Evolutionary conservation across 140 eudicot genomes (phyloP).

Genomic region (Flaveria floridana): DNA sequence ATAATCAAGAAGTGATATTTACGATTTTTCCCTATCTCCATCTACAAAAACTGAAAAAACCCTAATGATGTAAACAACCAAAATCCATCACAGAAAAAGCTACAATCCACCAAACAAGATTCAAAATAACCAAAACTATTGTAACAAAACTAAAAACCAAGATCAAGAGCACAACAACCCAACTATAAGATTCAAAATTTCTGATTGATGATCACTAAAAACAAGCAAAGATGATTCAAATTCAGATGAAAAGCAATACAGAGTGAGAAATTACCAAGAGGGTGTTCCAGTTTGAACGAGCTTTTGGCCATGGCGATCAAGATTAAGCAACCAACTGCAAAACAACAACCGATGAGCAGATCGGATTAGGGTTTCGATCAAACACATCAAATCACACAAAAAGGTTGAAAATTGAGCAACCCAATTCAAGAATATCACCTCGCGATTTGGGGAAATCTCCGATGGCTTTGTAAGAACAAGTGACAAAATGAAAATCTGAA

Average conservation of each 20-base stretch:
- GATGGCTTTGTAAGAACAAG: too few relatives aligned
- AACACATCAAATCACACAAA: background rate
- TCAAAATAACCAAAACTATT: background rate
- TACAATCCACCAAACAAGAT: background rate
- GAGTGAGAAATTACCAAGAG: slow-evolving; percentile 61
- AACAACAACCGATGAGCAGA: slow-evolving; percentile 18
- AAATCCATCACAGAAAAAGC: background rate
- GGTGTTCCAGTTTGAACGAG: slow-evolving; percentile 82
- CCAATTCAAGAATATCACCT: too few relatives aligned
- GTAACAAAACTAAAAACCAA: background rate
- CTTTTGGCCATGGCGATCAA: slow-evolving; percentile 58
- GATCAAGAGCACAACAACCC: background rate
- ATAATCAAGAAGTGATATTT: background rate
- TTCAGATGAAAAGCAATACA: background rate
- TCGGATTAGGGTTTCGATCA: slow-evolving; percentile 32
- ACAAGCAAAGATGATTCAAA: background rate
- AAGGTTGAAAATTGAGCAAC: background rate
- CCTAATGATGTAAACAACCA: background rate
- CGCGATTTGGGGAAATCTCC: too few relatives aligned
- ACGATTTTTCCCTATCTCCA: background rate
- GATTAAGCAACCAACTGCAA: slow-evolving; percentile 27
- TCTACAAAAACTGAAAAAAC: background rate
- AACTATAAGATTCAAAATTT: background rate
- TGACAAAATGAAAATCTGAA: too few relatives aligned
- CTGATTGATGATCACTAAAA: background rate